These are phyloP conservation scores for Mucor racemosus DNA, from an alignment of 371 early-diverging fungal genomes.

Conservation along the genomic window DNA sequence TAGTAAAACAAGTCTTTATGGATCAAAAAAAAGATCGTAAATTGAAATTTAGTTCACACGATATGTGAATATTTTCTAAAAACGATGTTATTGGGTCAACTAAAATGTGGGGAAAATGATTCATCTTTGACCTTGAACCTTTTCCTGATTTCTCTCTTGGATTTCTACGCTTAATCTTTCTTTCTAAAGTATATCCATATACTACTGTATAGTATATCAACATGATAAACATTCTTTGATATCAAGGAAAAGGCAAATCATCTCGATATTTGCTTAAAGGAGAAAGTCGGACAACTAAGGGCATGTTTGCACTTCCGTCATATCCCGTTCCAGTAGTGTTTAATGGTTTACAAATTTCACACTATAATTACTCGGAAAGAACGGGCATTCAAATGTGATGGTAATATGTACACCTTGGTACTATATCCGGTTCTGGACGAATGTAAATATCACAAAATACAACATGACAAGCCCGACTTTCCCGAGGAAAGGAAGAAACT, in stretches of 20 bases:
- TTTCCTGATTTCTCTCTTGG: not conserved
- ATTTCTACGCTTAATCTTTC: not conserved
- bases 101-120: conserved; percentile 16
- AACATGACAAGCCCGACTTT: conserved; percentile 8
- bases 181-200: not conserved
- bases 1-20: not conserved
- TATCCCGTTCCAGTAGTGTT: conserved; percentile 17
- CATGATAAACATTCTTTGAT: not conserved
- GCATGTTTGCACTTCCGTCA: conserved; percentile 23
- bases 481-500: conserved; percentile 5
- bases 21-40: not conserved
- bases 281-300: conserved; percentile 19
- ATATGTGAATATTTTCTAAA: not conserved
- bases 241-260: not conserved
- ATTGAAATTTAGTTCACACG: conserved; percentile 10
- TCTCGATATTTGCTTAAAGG: conserved; percentile 10
- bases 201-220: not conserved
- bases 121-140: not conserved
- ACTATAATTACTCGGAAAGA: not conserved
- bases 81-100: not conserved
- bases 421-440: conserved; percentile 11
- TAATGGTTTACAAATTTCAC: conserved; percentile 3
- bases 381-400: conserved; percentile 10
- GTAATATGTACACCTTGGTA: not conserved
- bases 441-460: not conserved